These are phyloP conservation scores for Trypanosomatidae sp. DNA, from an alignment of 208 protist species.

Conservation along the genomic window DNA sequence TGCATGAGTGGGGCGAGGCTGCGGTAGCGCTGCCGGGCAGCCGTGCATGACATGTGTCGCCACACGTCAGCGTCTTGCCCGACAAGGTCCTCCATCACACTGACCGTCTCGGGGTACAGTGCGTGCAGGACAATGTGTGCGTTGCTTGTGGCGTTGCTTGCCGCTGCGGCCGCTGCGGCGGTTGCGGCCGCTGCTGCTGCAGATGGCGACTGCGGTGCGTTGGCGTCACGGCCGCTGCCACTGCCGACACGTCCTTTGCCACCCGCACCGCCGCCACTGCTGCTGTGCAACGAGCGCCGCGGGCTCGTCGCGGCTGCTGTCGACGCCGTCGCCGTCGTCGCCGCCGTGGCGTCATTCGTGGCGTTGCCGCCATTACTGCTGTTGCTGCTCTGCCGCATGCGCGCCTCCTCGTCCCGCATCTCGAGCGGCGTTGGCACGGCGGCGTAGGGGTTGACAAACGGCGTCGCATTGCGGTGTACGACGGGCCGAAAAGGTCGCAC, in stretches of 20 bases:
- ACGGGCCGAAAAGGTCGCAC: conserved; percentile 82
- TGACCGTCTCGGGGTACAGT: conserved; percentile 63
- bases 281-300: too few relatives aligned
- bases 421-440: too few relatives aligned
- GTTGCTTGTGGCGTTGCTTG: too few relatives aligned
- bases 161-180: neutral
- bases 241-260: conserved; percentile 1
- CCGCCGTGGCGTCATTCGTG: too few relatives aligned
- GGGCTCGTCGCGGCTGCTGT: too few relatives aligned
- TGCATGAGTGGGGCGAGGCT: conserved; percentile 53
- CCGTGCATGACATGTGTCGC: conserved; percentile 9
- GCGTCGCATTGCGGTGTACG: conserved; percentile 75
- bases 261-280: neutral
- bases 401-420: too few relatives aligned
- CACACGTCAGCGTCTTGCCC: conserved; percentile 20
- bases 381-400: too few relatives aligned
- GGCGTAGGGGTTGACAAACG: conserved; percentile 69
- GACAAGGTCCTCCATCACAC: conserved; percentile 32
- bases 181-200: neutral
- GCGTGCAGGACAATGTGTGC: conserved; percentile 24
- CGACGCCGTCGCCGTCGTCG: too few relatives aligned
- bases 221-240: neutral
- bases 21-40: conserved; percentile 40
- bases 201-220: neutral
- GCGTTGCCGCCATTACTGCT: too few relatives aligned